Base-by-base conservation (phyloP, 495 filamentous ascomycete species). In the Penicillium nucicola region DNA sequence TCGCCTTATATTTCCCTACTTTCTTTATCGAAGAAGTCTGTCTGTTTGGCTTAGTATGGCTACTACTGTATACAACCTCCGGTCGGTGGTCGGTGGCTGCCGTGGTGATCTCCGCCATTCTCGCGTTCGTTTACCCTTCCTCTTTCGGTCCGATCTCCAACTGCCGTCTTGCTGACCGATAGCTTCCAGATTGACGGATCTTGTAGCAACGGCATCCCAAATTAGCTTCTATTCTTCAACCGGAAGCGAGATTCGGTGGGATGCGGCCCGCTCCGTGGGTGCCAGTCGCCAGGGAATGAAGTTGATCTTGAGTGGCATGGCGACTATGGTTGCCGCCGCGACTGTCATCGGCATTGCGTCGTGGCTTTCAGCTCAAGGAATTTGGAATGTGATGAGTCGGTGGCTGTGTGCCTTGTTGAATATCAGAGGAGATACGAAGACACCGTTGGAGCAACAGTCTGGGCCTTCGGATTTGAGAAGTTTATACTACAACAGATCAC, bases 211-310 rank as follows among this genome's bases (percentile, higher is more conserved):
- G 10, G 43, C 59, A 7, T 62, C 59, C 11, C 56, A 62, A 23
- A 19, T 62, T 22, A 58, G 56, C 11, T 62, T 62, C 17, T 62
- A 59, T 34, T 51, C 36, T 18, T 52, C 53, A 11, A 62, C 59
- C 18, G 52, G 59, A 17, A 54, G 52, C 28, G 59, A 62, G 39
- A 50, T 62, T 32, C 56, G 52, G 47, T 62, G 59, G 59, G 52
- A 56, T 36, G 52, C 56, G 7, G 59, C 59, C 32, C 46, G 50
- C 11, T 59, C 49, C 11, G 48, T 62, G 34, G 59, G 52, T 13
- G 43, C 42, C 42, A 58, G 58, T 39, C 43, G 45, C 0, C 56
- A 50, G 20, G 59, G 59, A 25, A 49, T 48, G 44, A 62, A 56
- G 11, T 44, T 62, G 49, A 52, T 62, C 7, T 35, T 62, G 31